Base-by-base conservation (phyloP, 352 stramenopile species). In the Phytophthora vignae region DNA sequence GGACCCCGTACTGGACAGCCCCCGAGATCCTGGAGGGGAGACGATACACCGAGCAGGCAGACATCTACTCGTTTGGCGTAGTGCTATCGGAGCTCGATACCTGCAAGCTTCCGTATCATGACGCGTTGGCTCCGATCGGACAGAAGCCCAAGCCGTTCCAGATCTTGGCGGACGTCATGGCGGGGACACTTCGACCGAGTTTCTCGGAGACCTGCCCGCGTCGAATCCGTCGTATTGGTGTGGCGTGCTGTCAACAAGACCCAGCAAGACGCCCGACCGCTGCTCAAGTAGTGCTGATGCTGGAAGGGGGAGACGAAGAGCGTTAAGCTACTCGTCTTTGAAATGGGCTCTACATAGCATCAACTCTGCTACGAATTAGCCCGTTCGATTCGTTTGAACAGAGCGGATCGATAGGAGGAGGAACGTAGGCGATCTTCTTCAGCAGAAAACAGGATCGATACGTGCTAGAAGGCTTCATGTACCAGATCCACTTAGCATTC, bases 31-130 rank as follows among this genome's bases (percentile, higher is more conserved):
- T 80, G 3, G 60, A 67, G 15, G 61, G 74, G 1, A 62, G 53
- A 0, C 31, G 36, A 36, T 71, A 75, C 33, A 73, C 65, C 1
- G 64, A 75, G 27, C 42, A 71, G 19, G 64, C 66, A 9, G 77
- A 84, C 19, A 73, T 84, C 53, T 59, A 42, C 14, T 59, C 53
- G 11, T 59, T 61, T 40, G 77, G 71, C 6, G 74, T 81, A 25
- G 29, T 82, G 46, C 60, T 84, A 3, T 67, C 67, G 0, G 77
- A 84, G 53, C 50, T 84, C 11, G 77, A 77, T 38, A 72, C 64
- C 2, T 21, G 60, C 7, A 65, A 82, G 31, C n/a, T 71, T 11
- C 71, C 71, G n/a, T 79, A 75, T 49, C 48, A 72, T 50, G 67
- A 78, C 29, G 63, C 69, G 11, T 29, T 55, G 6, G 49, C 56